Evolutionary conservation across 2,329 filamentous ascomycete species (phyloP).

Genomic region (Penicillium sumatraense): DNA sequence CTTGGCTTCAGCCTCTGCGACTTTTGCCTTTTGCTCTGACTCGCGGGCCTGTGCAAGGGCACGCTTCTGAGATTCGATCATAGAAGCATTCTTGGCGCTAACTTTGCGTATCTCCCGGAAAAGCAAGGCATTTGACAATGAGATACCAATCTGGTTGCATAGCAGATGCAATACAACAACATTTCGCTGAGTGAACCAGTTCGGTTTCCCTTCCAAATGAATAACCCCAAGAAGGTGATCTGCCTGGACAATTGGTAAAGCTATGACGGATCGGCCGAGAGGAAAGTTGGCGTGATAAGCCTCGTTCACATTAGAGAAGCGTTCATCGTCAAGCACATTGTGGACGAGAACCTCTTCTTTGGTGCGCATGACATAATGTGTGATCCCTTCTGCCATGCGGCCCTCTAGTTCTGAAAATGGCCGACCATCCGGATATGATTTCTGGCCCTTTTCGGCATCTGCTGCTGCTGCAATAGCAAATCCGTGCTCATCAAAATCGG

Average conservation of each 20-base stretch:
- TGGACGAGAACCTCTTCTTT: constrained; percentile 67
- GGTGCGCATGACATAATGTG: constrained; percentile 65
- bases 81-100: constrained; percentile 66
- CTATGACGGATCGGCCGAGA: constrained; percentile 64
- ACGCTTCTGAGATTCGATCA: constrained; percentile 68
- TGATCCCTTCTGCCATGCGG: constrained; percentile 64
- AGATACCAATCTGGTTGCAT: constrained; percentile 68
- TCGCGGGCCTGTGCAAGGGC: constrained; percentile 65
- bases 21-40: constrained; percentile 67
- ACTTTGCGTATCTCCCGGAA: constrained; percentile 66
- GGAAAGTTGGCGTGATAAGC: constrained; percentile 61
- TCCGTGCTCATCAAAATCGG: constrained; percentile 62
- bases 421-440: constrained; percentile 58
- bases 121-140: constrained; percentile 66
- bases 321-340: constrained; percentile 67
- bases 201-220: constrained; percentile 65
- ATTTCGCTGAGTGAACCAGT: constrained; percentile 67
- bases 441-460: constrained; percentile 59
- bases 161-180: constrained; percentile 58
- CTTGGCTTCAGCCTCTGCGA: constrained; percentile 66
- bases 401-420: constrained; percentile 62
- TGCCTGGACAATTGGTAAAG: constrained; percentile 65
- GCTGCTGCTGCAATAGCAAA: constrained; percentile 67
- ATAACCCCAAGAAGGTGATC: constrained; percentile 64
- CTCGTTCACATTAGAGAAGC: constrained; percentile 65